Evolutionary conservation across 306 rosid species (phyloP), one percentile per base, ranked within the genome.

Genomic region (Vigna nakashimae): DNA sequence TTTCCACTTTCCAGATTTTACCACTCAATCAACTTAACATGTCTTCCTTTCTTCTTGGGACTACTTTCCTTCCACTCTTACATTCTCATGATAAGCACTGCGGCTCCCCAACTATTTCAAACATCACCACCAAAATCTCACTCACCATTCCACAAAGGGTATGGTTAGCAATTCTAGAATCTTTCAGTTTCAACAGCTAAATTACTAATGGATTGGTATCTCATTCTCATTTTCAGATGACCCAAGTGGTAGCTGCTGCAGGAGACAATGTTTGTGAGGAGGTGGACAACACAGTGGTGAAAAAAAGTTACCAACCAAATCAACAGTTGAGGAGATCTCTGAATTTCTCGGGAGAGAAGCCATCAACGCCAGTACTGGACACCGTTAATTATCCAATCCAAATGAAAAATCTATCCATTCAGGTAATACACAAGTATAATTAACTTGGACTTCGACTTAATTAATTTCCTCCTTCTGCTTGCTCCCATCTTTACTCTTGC

Each of bases 301-400:
- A 69, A 15, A 69, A 51, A 8, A 30, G 10, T 22, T 7, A 40
- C 12, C 9, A 75, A 58, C 14, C 18, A 70, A 68, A 76, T 14
- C 71, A 55, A 30, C 17, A 10, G 24, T 24, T 30, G 40, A 14
- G 9, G 16, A 84, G 73, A 72, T 9, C 65, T 13, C 74, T 85
- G 2, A 83, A 77, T 68, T 90, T 90, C 85, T 81, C 92, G 0
- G 92, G 91, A 45, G 86, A 85, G 18, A 90, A 85, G 80, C 96
- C 96, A 24, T 69, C 26, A 4, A 90, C 96, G 45, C 96, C 92
- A 26, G 58, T 87, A 26, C 77, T 91, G 49, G 93, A 91, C 79
- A 85, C 87, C 46, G 42, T 91, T 4, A 91, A 88, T 71, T 73
- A 75, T 75, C 93, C 92, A 11, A 76, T 63, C 20, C 96, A 88